Percentiles rank a stretch among this genome's conserved stretches.
Evolutionary conservation across 2,329 filamentous ascomycete genomes (phyloP).

Genomic region (Xylaria digitata): DNA sequence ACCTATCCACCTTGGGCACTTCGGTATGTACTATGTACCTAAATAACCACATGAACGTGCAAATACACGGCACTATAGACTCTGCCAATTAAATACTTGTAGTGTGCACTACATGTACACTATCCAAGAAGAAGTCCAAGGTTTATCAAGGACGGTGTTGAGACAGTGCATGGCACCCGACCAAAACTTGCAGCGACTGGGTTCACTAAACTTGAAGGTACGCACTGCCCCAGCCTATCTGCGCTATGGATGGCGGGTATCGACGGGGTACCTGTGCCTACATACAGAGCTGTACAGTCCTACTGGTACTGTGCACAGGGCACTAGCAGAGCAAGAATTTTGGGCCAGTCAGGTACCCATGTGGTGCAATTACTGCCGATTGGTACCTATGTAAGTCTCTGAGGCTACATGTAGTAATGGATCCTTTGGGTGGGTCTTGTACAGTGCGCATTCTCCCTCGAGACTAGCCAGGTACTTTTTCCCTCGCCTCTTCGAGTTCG

Average conservation of each 20-base stretch:
- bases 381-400: background rate
- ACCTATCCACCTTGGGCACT: no score
- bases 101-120: no score
- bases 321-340: background rate
- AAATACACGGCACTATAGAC: background rate
- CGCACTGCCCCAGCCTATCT: background rate
- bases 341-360: slow-evolving; percentile 1
- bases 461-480: slow-evolving; percentile 14
- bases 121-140: no score
- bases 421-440: background rate
- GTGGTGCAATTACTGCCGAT: no score
- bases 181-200: slow-evolving; percentile 1
- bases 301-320: no score
- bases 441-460: slow-evolving; percentile 20
- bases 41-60: no score
- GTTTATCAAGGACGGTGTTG: no score
- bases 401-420: slow-evolving; percentile 22
- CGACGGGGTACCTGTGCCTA: background rate
- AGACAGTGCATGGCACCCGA: slow-evolving; percentile 8
- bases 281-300: background rate
- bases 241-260: background rate
- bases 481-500: slow-evolving; percentile 27
- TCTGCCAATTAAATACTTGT: background rate
- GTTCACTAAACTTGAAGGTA: slow-evolving; percentile 1
- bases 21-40: no score